Evolutionary conservation across 805 yeast species (phyloP).

Genomic region (Spathaspora sp.): DNA sequence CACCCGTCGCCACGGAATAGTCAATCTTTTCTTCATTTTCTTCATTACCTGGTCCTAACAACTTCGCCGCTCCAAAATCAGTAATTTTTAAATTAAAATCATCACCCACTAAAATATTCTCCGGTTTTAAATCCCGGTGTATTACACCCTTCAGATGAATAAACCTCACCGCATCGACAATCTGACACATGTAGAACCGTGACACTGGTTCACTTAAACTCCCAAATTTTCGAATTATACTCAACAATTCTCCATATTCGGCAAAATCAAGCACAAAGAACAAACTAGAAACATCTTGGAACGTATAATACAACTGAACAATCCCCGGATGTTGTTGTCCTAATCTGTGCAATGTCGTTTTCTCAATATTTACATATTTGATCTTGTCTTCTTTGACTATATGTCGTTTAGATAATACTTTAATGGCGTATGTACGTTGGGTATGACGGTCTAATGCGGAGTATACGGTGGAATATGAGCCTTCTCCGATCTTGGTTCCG

Average conservation of each 20-base stretch:
- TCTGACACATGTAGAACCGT: conserved; percentile 77
- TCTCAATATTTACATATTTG: conserved; percentile 94
- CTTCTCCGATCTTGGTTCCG: conserved; percentile 88
- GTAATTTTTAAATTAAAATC: conserved; percentile 89
- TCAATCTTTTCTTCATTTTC: conserved; percentile 33
- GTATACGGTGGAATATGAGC: conserved; percentile 91
- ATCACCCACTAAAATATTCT: conserved; percentile 78
- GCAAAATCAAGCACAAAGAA: conserved; percentile 94
- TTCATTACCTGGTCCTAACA: conserved; percentile 35
- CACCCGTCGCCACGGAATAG: conserved; percentile 11
- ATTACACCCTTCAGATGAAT: conserved; percentile 88
- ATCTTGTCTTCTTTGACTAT: conserved; percentile 92
- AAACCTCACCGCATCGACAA: conserved; percentile 86
- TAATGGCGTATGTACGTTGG: conserved; percentile 79
- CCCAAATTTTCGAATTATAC: conserved; percentile 74
- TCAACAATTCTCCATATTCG: conserved; percentile 87
- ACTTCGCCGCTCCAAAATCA: conserved; percentile 97
- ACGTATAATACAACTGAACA: conserved; percentile 86
- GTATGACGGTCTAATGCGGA: conserved; percentile 79
- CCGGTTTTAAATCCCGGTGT: conserved; percentile 94
- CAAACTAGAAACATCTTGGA: conserved; percentile 84
- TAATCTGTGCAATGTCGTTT: conserved; percentile 78
- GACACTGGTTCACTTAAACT: conserved; percentile 72
- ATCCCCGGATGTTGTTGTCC: conserved; percentile 92
- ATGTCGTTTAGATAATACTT: conserved; percentile 86